Percentiles rank a stretch among this genome's conserved stretches.
Conservation (phyloP, 305 asterid species). For the Solanum hybrid region DNA sequence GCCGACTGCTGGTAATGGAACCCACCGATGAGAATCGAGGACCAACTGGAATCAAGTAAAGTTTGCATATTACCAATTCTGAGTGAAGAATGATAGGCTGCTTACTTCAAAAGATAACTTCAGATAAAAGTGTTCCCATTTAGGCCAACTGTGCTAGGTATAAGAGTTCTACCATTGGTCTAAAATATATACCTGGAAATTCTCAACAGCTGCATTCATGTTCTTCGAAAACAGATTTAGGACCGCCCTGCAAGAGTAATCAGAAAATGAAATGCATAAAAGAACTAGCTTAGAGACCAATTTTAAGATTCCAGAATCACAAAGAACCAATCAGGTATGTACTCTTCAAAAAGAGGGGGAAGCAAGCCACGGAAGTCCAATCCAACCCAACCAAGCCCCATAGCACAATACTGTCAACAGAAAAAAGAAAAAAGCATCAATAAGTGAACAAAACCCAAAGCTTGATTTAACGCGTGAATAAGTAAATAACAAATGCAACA, state of each 20-base stretch:
- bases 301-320: slow-evolving; percentile 8
- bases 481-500: not conserved
- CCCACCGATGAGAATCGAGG: slow-evolving; percentile 62
- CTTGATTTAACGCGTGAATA: not conserved
- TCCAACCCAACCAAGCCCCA: slow-evolving; percentile 94
- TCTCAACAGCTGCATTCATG: slow-evolving; percentile 73
- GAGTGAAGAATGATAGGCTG: not conserved
- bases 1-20: slow-evolving; percentile 58
- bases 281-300: slow-evolving; percentile 11
- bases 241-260: slow-evolving; percentile 55
- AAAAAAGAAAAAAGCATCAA: slow-evolving; percentile 8
- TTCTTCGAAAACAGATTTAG: slow-evolving; percentile 71
- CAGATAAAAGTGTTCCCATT: not conserved
- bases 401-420: slow-evolving; percentile 68
- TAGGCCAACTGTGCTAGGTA: not conserved
- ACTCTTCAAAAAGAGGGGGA: slow-evolving; percentile 95
- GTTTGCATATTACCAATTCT: not conserved
- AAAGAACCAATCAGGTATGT: slow-evolving; percentile 10
- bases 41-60: slow-evolving; percentile 43
- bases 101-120: slow-evolving; percentile 1
- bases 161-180: not conserved
- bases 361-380: slow-evolving; percentile 82
- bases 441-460: not conserved
- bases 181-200: slow-evolving; percentile 56
- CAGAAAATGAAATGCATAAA: slow-evolving; percentile 3